Evolutionary conservation across 257 asterid species (phyloP).

Genomic region (Nicotiana tomentosiformis): DNA sequence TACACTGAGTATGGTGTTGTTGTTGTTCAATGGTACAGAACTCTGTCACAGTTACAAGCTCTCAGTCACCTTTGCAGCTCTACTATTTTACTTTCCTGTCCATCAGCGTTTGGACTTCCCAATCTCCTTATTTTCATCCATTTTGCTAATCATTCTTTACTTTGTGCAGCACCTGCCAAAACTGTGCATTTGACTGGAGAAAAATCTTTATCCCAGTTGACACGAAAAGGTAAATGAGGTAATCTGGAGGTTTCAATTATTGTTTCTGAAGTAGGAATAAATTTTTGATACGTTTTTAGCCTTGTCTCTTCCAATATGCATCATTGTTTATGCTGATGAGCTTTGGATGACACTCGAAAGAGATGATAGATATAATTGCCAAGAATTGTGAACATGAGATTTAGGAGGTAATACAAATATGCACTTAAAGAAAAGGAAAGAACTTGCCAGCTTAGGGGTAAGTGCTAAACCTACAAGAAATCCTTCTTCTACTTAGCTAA

Average conservation of each 20-base stretch:
- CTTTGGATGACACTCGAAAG: background rate
- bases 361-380: background rate
- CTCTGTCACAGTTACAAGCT: background rate
- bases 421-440: background rate
- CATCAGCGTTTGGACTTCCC: background rate
- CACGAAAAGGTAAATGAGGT: slow-evolving; percentile 9
- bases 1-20: too few species aligned
- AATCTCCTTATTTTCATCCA: background rate
- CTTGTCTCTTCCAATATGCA: background rate
- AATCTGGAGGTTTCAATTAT: background rate
- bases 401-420: background rate
- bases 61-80: background rate
- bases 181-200: background rate
- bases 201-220: slow-evolving; percentile 1
- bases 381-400: background rate
- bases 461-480: background rate
- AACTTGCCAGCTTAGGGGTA: background rate
- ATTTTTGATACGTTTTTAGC: background rate
- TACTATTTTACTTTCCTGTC: background rate
- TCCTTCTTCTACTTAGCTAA: background rate
- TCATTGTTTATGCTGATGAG: background rate
- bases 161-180: slow-evolving; percentile 12
- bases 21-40: background rate
- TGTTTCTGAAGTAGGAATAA: background rate
- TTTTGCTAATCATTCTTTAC: background rate